A percentile compares a stretch with the other conserved stretches of the same genome.
Conservation (phyloP, 257 asterid species). For the Solanum clarkiae region DNA sequence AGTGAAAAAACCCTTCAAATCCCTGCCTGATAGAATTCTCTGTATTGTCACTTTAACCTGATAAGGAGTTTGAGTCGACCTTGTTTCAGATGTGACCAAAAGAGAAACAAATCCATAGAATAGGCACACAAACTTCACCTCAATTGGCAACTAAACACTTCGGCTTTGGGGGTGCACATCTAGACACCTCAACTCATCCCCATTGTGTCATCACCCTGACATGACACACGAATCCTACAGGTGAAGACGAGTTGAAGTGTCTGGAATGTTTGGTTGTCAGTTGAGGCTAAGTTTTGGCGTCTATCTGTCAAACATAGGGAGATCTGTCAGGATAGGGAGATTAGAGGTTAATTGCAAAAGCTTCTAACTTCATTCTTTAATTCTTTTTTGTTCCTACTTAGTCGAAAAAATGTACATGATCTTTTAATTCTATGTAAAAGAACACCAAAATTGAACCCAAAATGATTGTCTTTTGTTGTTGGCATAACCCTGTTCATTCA, state of each 20-base stretch:
- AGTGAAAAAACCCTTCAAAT: neutral
- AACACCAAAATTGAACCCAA: neutral
- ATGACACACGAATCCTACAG: neutral
- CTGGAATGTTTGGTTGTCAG: neutral
- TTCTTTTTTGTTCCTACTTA: neutral
- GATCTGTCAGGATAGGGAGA: neutral
- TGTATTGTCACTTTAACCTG: neutral
- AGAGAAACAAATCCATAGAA: neutral
- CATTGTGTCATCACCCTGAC: neutral
- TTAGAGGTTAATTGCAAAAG: conserved; percentile 4
- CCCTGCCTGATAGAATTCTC: neutral
- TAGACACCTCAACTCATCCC: too few species aligned
- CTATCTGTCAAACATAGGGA: neutral
- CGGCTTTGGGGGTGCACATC: neutral
- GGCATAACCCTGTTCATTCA: neutral
- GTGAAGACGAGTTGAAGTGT: neutral
- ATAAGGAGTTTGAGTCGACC: conserved; percentile 5
- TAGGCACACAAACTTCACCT: neutral
- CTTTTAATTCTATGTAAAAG: neutral
- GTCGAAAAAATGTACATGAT: neutral
- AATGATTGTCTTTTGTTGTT: neutral
- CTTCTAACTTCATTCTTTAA: conserved; percentile 11
- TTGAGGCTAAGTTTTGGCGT: neutral
- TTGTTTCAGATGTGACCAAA: conserved; percentile 2
- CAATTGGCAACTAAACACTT: neutral